A percentile compares a stretch with the other conserved stretches of the same genome.
phyloP scores from a whole-genome alignment of 2,329 filamentous ascomycete species.

The Helicocarpus griseus region DNA sequence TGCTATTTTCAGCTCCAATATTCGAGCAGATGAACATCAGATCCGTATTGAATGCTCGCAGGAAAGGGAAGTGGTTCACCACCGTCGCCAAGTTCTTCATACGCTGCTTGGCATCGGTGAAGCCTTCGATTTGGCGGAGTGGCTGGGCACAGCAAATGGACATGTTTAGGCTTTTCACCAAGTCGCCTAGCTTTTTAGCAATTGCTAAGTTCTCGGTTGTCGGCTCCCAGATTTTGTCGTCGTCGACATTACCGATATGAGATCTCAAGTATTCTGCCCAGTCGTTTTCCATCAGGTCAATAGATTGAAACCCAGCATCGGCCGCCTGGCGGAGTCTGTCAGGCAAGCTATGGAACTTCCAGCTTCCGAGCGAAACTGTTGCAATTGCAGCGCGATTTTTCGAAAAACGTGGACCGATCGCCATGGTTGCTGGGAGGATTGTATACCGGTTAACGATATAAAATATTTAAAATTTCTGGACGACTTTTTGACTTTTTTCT shows the following conservation, averaged over 20 bases:
- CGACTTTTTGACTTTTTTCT: conserved; percentile 3
- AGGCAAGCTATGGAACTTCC: conserved; percentile 2
- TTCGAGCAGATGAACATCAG: conserved; percentile 1
- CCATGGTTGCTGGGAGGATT: background rate
- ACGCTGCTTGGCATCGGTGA: background rate
- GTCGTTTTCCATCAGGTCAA: conserved; percentile 3
- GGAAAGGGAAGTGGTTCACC: conserved; percentile 1
- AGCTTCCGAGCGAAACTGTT: conserved; percentile 3
- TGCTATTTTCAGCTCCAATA: conserved; percentile 1
- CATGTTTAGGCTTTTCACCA: conserved; percentile 1
- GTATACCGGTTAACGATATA: background rate
- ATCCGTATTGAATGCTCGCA: conserved; percentile 1
- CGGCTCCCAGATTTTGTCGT: conserved; percentile 1
- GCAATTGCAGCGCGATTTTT: conserved; percentile 4
- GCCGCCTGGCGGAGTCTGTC: conserved; percentile 1
- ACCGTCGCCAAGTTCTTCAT: background rate
- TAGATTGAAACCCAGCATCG: conserved; percentile 3
- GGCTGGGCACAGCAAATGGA: conserved; percentile 1
- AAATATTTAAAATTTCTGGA: background rate
- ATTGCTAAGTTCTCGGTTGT: background rate
- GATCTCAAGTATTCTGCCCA: conserved; percentile 3
- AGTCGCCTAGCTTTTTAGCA: background rate
- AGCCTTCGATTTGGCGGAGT: background rate
- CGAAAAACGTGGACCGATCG: conserved; percentile 1
- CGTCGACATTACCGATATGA: background rate